Percentiles rank a stretch among this genome's conserved stretches.
Evolutionary conservation across 1,284 basidiomycete genomes (phyloP).

Genomic region (Leccinum colubrinum): DNA sequence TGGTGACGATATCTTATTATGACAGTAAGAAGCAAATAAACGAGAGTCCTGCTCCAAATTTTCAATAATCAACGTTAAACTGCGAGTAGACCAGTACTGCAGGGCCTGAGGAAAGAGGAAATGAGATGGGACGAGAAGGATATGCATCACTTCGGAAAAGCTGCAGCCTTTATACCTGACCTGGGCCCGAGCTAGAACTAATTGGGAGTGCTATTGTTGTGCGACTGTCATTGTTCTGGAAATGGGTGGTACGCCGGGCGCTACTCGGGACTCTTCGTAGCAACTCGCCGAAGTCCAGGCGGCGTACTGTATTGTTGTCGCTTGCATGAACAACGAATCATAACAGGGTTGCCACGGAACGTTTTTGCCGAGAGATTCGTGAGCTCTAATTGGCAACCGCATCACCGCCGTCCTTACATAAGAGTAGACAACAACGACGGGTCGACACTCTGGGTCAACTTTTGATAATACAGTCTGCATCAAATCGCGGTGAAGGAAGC

Average conservation of each 20-base stretch:
- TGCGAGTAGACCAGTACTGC: slow-evolving; percentile 27
- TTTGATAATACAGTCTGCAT: neutral
- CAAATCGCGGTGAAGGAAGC: neutral
- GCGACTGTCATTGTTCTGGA: slow-evolving; percentile 17
- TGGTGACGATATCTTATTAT: slow-evolving; percentile 1
- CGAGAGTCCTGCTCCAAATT: slow-evolving; percentile 21
- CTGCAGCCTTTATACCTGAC: slow-evolving; percentile 16
- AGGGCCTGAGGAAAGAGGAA: slow-evolving; percentile 4
- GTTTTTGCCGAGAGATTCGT: neutral
- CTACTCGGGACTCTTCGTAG: neutral
- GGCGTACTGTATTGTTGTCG: neutral
- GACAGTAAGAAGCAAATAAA: slow-evolving; percentile 2
- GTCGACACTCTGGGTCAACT: neutral
- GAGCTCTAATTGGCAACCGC: neutral
- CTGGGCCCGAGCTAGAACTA: neutral
- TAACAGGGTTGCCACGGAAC: neutral
- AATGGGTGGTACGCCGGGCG: neutral
- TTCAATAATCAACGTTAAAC: slow-evolving; percentile 1
- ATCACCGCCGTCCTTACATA: neutral
- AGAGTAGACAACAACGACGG: neutral
- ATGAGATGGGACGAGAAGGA: neutral
- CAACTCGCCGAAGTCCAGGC: neutral
- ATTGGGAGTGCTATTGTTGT: slow-evolving; percentile 23
- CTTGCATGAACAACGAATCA: slow-evolving; percentile 9
- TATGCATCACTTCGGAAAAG: slow-evolving; percentile 1